Base-by-base conservation (phyloP, 1,139 yeast species). In the Scheffersomyces quercinus region DNA sequence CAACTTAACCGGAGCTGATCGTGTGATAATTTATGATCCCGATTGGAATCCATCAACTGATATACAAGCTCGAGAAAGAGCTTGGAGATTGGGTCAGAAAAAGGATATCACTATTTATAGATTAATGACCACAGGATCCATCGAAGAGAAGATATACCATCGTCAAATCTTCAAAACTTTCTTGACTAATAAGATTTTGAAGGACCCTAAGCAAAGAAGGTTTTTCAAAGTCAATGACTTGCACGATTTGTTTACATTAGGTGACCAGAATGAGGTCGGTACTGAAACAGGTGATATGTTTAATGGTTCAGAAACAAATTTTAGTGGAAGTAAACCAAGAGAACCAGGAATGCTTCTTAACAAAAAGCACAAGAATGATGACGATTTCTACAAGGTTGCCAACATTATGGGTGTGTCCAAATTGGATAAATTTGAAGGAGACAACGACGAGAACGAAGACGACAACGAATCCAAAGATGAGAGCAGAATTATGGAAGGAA, bases 1-100 rank as follows among this genome's bases (percentile, higher is more conserved):
- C 2, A 93, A 93, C 62, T 65, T 93, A 39, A 93, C 97, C 0
- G 98, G 98, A 4, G 99, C 99, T 0, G 93, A 90, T 55, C 69
- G 99, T 41, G 97, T 93, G 5, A 89, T 93, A 14, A 93, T 93
- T 13, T 93, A 77, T 60, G 99, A 93, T 58, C 99, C 99, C 0
- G 99, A 93, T 62, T 93, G 99, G 99, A 93, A 93, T 58, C 99
- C 99, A 0, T 89, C 97, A 0, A 93, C 98, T 0, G 99, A 93
- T 68, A 79, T 93, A 50, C 99, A 93, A 64, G 99, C 99, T 0
- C 72, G 99, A 50, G 99, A 93, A 63, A 68, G 99, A 40, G 98
- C 98, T 0, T 93, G 99, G 99, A 74, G 99, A 53, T 75, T 93
- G 49, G 99, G 99, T 0, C 99, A 93, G 59, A 91, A 87, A 60